Percentiles rank a stretch among this genome's conserved stretches.
phyloP scores from a whole-genome alignment of 306 rosid species.

The Lathyrus oleraceus region DNA sequence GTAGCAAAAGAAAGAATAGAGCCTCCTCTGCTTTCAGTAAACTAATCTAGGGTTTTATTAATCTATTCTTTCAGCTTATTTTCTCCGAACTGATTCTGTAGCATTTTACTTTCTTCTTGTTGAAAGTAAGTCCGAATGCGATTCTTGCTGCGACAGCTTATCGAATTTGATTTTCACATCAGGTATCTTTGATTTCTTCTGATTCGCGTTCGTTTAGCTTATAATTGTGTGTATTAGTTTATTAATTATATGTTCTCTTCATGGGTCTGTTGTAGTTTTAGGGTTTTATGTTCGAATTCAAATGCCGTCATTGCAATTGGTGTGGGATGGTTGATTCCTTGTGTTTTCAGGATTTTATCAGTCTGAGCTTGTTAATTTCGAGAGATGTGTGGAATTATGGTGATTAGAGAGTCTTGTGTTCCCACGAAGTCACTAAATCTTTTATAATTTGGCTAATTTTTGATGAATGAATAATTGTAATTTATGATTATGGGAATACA shows the following conservation, averaged over 20 bases:
- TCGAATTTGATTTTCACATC: slow-evolving; percentile 20
- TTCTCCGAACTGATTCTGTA: slow-evolving; percentile 11
- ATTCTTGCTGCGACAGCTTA: slow-evolving; percentile 15
- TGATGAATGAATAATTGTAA: background rate
- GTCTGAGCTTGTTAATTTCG: background rate
- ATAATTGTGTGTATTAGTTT: background rate
- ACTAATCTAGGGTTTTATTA: slow-evolving; percentile 56
- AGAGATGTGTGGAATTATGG: slow-evolving; percentile 1
- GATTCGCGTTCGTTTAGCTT: slow-evolving; percentile 21
- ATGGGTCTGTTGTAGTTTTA: slow-evolving; percentile 23
- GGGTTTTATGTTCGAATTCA: slow-evolving; percentile 41
- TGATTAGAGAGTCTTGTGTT: background rate
- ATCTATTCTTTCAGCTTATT: slow-evolving; percentile 30
- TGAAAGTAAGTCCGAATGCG: slow-evolving; percentile 11
- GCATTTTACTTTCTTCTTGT: slow-evolving; percentile 6
- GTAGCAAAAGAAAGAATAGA: background rate
- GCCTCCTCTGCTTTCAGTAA: background rate
- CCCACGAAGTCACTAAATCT: background rate
- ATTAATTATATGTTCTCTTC: slow-evolving; percentile 2
- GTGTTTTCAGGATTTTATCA: background rate
- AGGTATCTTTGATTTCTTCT: slow-evolving; percentile 37
- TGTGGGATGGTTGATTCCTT: slow-evolving; percentile 31
- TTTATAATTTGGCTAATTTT: background rate
- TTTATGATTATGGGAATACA: background rate
- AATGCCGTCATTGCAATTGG: background rate